Conservation (phyloP, 768 basidiomycete genomes). For the Amanita rubescens region DNA sequence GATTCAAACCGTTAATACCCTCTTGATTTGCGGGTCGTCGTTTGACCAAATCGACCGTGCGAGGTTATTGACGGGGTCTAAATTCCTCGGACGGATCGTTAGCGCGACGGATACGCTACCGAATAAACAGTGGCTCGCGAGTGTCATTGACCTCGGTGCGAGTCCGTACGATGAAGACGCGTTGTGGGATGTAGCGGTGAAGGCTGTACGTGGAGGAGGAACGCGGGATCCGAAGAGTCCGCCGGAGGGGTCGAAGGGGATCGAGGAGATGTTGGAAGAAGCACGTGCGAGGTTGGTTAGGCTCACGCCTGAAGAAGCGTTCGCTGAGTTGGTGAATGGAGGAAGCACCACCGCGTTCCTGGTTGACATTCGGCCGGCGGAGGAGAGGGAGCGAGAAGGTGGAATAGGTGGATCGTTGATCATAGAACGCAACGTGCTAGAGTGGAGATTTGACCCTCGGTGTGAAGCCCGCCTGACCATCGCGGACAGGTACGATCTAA, state of each 20-base stretch:
- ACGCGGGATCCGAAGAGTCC: constrained; percentile 56
- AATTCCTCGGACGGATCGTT: constrained; percentile 59
- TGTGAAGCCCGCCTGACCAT: constrained; percentile 50
- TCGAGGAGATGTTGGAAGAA: constrained; percentile 47
- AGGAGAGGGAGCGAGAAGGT: constrained; percentile 50
- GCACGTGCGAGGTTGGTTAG: constrained; percentile 61
- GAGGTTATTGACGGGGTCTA: constrained; percentile 53
- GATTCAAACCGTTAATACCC: constrained; percentile 28
- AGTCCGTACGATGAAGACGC: constrained; percentile 57
- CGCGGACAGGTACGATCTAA: constrained; percentile 67
- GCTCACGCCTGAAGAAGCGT: constrained; percentile 52
- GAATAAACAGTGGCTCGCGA: constrained; percentile 29
- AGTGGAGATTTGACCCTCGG: constrained; percentile 77
- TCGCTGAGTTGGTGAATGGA: constrained; percentile 43
- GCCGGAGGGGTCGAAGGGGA: constrained; percentile 57
- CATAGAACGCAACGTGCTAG: constrained; percentile 70
- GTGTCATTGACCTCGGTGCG: constrained; percentile 46
- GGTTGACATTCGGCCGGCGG: constrained; percentile 69
- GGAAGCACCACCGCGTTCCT: constrained; percentile 59
- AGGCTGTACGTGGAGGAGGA: constrained; percentile 36
- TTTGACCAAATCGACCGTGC: constrained; percentile 57
- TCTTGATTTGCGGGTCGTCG: constrained; percentile 54
- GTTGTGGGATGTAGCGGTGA: constrained; percentile 64
- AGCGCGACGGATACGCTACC: constrained; percentile 23
- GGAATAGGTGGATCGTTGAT: constrained; percentile 61